phyloP scores from a whole-genome alignment of 805 yeast species.

The Wickerhamiella slavikovae region DNA sequence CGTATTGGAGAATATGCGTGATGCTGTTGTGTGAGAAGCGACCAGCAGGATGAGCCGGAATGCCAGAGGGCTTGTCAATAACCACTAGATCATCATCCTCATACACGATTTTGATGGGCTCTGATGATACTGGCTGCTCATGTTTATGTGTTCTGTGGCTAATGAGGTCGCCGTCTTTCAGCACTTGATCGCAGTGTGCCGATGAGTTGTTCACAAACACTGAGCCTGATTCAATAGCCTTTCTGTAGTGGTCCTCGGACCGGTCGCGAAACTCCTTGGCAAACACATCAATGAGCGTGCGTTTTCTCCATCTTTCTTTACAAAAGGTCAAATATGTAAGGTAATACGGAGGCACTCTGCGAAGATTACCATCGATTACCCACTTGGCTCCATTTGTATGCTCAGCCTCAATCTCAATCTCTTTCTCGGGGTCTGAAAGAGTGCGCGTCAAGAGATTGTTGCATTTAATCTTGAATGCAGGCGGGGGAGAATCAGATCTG shows the following conservation, averaged over 20 bases:
- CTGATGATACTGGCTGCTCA: constrained; percentile 62
- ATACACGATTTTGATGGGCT: constrained; percentile 39
- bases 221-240: constrained; percentile 51
- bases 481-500: constrained; percentile 1
- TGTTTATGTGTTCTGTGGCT: constrained; percentile 68
- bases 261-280: constrained; percentile 68
- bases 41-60: constrained; percentile 95
- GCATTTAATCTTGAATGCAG: constrained; percentile 8
- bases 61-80: constrained; percentile 83
- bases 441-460: constrained; percentile 11
- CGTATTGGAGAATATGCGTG: constrained; percentile 57
- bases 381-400: constrained; percentile 15
- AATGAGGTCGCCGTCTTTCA: constrained; percentile 67
- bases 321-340: constrained; percentile 84
- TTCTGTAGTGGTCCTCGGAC: constrained; percentile 40
- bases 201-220: constrained; percentile 51
- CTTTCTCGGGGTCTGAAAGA: constrained; percentile 11
- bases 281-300: constrained; percentile 65
- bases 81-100: constrained; percentile 62
- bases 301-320: constrained; percentile 76
- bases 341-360: constrained; percentile 68
- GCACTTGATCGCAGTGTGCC: constrained; percentile 42
- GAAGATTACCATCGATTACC: constrained; percentile 23
- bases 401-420: constrained; percentile 10
- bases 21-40: constrained; percentile 58